These are phyloP conservation scores for Amauroascus niger DNA, from an alignment of 2,329 filamentous ascomycete genomes.

Conservation along the genomic window DNA sequence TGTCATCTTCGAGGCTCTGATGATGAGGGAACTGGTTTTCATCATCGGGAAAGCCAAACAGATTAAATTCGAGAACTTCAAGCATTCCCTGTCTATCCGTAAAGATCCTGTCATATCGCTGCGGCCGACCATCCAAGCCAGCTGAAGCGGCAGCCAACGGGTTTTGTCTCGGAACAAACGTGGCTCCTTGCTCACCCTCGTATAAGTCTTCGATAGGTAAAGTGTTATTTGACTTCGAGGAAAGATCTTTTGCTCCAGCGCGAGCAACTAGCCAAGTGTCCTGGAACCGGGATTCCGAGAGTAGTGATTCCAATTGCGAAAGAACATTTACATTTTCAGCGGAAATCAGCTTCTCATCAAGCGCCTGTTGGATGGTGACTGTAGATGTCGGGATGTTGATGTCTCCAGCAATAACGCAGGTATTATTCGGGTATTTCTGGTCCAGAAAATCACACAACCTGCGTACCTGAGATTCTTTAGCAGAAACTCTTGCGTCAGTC, in stretches of 20 bases:
- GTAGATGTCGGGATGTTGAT: slow-evolving; percentile 56
- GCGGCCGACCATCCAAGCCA: slow-evolving; percentile 46
- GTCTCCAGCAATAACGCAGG: slow-evolving; percentile 53
- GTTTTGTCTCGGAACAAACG: slow-evolving; percentile 53
- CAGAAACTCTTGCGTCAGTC: slow-evolving; percentile 47
- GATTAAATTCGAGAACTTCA: slow-evolving; percentile 43
- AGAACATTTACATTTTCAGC: slow-evolving; percentile 39
- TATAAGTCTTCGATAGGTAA: slow-evolving; percentile 30
- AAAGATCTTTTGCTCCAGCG: slow-evolving; percentile 37
- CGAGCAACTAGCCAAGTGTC: slow-evolving; percentile 46
- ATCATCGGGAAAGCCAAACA: slow-evolving; percentile 44
- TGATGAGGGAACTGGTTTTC: background rate
- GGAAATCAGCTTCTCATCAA: slow-evolving; percentile 47
- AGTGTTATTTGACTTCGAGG: slow-evolving; percentile 24
- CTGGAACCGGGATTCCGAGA: slow-evolving; percentile 41
- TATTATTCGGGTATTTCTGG: slow-evolving; percentile 33
- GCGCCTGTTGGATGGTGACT: slow-evolving; percentile 45
- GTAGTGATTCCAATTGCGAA: slow-evolving; percentile 38
- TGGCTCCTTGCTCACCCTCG: slow-evolving; percentile 55
- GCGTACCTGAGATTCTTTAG: slow-evolving; percentile 49
- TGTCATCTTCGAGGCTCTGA: background rate
- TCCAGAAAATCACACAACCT: slow-evolving; percentile 42
- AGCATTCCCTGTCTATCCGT: slow-evolving; percentile 36
- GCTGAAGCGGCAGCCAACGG: slow-evolving; percentile 45
- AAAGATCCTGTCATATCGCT: slow-evolving; percentile 57